phyloP scores from a whole-genome alignment of 148 eudicot species.

The Vaccinium macrocarpon region DNA sequence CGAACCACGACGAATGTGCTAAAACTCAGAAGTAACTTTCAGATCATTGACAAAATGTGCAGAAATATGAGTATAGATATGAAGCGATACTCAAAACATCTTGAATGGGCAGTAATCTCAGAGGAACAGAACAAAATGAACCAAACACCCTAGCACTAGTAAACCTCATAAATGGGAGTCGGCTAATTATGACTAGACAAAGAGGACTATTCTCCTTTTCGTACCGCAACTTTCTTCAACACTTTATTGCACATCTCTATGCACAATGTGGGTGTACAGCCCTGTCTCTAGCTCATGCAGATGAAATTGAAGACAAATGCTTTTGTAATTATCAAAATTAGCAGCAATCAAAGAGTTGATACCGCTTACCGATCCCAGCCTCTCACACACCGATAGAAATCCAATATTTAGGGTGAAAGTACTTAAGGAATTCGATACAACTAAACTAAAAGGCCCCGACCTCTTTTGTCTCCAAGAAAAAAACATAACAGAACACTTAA shows the following conservation, averaged over 20 bases:
- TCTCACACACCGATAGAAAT: neutral
- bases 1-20: neutral
- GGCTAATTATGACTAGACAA: constrained; percentile 3
- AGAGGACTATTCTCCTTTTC: neutral
- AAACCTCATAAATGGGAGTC: neutral
- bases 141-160: neutral
- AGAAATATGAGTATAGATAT: neutral
- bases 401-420: neutral
- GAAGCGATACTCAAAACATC: constrained; percentile 5
- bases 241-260: neutral
- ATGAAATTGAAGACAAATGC: neutral
- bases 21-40: neutral
- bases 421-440: neutral
- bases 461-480: neutral
- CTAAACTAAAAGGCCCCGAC: neutral
- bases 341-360: neutral
- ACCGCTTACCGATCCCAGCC: neutral
- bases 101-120: neutral
- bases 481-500: neutral
- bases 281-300: neutral
- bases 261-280: neutral
- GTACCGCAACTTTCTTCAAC: neutral
- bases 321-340: neutral
- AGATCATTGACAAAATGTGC: neutral
- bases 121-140: neutral